Percentiles rank a stretch among this genome's conserved stretches.
Evolutionary conservation across 2,329 filamentous ascomycete genomes (phyloP).

Genomic region (Zopfia rhizophila): DNA sequence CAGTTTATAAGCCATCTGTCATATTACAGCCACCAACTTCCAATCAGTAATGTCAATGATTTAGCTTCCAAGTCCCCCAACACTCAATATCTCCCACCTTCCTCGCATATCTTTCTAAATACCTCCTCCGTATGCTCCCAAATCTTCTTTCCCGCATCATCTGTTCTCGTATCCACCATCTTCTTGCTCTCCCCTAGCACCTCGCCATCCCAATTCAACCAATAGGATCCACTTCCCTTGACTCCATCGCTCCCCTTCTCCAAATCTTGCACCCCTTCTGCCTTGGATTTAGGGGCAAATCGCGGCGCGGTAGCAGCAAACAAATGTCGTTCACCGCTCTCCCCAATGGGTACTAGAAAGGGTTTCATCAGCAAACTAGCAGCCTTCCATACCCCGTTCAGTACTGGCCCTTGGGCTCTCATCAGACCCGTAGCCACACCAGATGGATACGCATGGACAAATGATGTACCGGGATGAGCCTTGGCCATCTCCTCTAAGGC

Average conservation of each 20-base stretch:
- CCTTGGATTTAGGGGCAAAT: constrained; percentile 31
- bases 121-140: constrained; percentile 46
- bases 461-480: constrained; percentile 32
- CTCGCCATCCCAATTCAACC: constrained; percentile 37
- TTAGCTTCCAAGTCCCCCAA: too few species aligned
- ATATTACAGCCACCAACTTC: too few species aligned
- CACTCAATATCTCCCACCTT: constrained; percentile 34
- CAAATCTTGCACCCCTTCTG: constrained; percentile 14
- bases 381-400: constrained; percentile 11
- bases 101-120: constrained; percentile 38
- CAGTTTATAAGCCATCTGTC: too few species aligned
- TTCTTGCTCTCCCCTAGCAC: constrained; percentile 27
- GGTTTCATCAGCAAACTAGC: constrained; percentile 20
- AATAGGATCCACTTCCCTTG: constrained; percentile 38
- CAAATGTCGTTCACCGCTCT: constrained; percentile 48
- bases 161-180: constrained; percentile 29
- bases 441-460: constrained; percentile 41
- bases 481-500: constrained; percentile 37
- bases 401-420: constrained; percentile 22
- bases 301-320: constrained; percentile 39
- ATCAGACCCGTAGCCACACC: constrained; percentile 33
- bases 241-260: constrained; percentile 35
- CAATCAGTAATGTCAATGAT: too few species aligned
- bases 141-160: constrained; percentile 39
- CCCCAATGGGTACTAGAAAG: constrained; percentile 29